Evolutionary conservation across 768 basidiomycete genomes (phyloP).

Genomic region (Porphyrellus cyaneotinctus): DNA sequence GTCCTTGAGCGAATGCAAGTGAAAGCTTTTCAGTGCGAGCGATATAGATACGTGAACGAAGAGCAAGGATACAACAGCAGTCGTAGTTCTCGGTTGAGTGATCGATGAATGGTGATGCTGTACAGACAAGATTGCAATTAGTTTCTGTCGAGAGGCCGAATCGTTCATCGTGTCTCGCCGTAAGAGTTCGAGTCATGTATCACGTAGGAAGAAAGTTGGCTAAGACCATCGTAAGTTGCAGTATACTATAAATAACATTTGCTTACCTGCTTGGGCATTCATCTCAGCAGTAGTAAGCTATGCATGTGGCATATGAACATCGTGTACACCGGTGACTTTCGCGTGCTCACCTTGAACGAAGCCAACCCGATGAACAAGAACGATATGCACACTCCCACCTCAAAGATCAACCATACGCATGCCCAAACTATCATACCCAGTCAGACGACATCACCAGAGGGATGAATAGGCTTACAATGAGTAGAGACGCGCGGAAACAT

Average conservation of each 20-base stretch:
- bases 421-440: conserved; percentile 65
- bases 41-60: conserved; percentile 31
- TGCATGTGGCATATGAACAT: conserved; percentile 5
- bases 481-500: conserved; percentile 67
- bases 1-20: conserved; percentile 11
- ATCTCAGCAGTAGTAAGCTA: conserved; percentile 43
- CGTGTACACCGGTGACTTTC: not conserved
- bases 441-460: not conserved
- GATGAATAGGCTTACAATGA: conserved; percentile 49
- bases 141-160: not conserved
- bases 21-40: conserved; percentile 22
- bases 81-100: conserved; percentile 17
- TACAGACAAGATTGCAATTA: conserved; percentile 10
- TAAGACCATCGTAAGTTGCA: conserved; percentile 22
- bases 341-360: conserved; percentile 67
- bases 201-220: conserved; percentile 62
- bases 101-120: conserved; percentile 7
- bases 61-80: conserved; percentile 24
- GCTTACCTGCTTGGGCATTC: conserved; percentile 64
- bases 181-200: conserved; percentile 16
- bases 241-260: not conserved
- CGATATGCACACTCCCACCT: conserved; percentile 65
- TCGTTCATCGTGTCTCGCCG: conserved; percentile 1
- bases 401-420: conserved; percentile 78
- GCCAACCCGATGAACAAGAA: conserved; percentile 79